Evolutionary conservation across 371 early-diverging fungal genomes (phyloP).

Genomic region (Caulochytrium protostelioides): DNA sequence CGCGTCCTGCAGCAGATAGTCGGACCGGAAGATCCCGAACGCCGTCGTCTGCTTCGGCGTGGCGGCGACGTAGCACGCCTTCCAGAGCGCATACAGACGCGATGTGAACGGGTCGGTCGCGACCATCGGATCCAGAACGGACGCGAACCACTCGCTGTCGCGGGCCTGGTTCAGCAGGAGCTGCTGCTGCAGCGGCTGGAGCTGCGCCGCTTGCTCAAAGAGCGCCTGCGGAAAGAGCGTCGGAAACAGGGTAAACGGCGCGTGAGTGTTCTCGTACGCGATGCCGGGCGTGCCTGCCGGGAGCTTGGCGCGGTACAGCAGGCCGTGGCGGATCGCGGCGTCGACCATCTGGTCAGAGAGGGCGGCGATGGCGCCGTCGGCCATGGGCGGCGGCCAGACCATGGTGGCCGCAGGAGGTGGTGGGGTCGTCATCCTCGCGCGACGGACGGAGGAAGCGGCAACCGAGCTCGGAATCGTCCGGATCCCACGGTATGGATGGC

Average conservation of each 20-base stretch:
- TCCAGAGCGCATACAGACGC: not conserved
- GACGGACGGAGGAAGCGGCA: too few species aligned
- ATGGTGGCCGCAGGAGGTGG: too few species aligned
- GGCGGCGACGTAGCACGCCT: not conserved
- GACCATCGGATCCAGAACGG: not conserved
- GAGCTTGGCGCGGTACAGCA: too few species aligned
- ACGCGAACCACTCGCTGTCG: conserved; percentile 44
- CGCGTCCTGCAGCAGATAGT: conserved; percentile 61
- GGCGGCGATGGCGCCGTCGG: too few species aligned
- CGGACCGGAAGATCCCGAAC: conserved; percentile 74
- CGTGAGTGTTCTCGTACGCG: too few species aligned
- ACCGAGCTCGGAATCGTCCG: too few species aligned
- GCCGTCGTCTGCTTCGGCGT: conserved; percentile 17
- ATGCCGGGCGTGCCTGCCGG: too few species aligned
- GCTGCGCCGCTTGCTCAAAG: conserved; percentile 45
- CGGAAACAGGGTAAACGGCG: conserved; percentile 76
- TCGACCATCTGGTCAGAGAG: too few species aligned
- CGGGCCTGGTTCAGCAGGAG: conserved; percentile 55
- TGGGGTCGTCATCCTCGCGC: too few species aligned
- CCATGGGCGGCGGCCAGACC: too few species aligned
- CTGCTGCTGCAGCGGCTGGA: conserved; percentile 62
- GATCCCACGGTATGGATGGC: too few species aligned
- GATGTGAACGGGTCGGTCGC: not conserved
- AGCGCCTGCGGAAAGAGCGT: conserved; percentile 52
- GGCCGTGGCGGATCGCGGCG: too few species aligned